phyloP scores from a whole-genome alignment of 2,329 filamentous ascomycete species.

The Nectriaceae sp. region DNA sequence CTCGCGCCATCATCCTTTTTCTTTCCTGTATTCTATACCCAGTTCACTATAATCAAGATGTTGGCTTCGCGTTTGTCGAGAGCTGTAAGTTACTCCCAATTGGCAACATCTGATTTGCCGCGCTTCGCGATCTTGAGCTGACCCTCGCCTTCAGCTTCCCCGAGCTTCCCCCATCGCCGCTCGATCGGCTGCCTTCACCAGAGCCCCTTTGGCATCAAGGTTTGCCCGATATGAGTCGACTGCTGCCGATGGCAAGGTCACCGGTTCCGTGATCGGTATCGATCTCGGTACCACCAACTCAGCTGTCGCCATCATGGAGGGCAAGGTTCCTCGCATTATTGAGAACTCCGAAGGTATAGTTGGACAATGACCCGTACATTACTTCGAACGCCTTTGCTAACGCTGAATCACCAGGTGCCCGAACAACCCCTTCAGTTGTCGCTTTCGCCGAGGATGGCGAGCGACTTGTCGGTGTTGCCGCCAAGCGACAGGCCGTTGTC shows the following conservation, averaged over 20 bases:
- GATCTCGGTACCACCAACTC: slow-evolving; percentile 98
- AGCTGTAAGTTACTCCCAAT: slow-evolving; percentile 62
- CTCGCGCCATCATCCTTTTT: slow-evolving; percentile 34
- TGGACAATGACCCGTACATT: slow-evolving; percentile 8
- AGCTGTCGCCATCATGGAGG: slow-evolving; percentile 96
- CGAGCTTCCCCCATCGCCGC: slow-evolving; percentile 70
- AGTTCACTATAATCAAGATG: slow-evolving; percentile 56
- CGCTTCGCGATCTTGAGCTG: slow-evolving; percentile 8
- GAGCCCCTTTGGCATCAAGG: slow-evolving; percentile 70
- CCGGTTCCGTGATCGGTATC: slow-evolving; percentile 96
- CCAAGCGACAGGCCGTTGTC: slow-evolving; percentile 96
- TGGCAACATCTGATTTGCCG: slow-evolving; percentile 1
- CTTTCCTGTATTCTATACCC: slow-evolving; percentile 38
- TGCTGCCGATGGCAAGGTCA: slow-evolving; percentile 66
- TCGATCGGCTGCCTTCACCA: slow-evolving; percentile 66
- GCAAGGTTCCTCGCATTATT: slow-evolving; percentile 92
- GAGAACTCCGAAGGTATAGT: slow-evolving; percentile 88
- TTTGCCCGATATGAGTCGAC: slow-evolving; percentile 80
- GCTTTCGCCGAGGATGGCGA: slow-evolving; percentile 95
- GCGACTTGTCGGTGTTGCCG: slow-evolving; percentile 93
- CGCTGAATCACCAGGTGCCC: slow-evolving; percentile 32
- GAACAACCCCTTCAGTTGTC: slow-evolving; percentile 73
- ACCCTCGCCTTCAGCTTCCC: slow-evolving; percentile 62
- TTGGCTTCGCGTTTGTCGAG: slow-evolving; percentile 71
- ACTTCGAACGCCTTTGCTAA: slow-evolving; percentile 7